Conservation (phyloP, 352 stramenopile species). For the Pythium monospermum region DNA sequence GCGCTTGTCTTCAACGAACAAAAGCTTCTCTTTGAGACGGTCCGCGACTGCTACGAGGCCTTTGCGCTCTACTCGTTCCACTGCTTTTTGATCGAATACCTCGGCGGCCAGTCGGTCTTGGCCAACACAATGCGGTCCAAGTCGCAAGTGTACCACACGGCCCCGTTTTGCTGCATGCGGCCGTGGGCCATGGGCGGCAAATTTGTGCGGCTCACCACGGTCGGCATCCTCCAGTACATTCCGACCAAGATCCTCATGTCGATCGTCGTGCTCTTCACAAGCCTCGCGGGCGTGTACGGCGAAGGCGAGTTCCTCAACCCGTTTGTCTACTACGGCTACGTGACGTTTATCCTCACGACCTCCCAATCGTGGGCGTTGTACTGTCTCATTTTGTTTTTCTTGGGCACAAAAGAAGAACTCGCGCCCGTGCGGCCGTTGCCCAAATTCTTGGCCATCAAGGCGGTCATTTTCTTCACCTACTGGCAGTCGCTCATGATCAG, state of each 20-base stretch:
- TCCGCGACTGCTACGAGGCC: conserved; percentile 91
- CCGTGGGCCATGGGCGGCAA: conserved; percentile 91
- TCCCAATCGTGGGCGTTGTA: conserved; percentile 93
- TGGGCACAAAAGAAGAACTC: conserved; percentile 88
- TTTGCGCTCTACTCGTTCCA: conserved; percentile 94
- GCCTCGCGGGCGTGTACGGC: conserved; percentile 81
- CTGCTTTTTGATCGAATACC: conserved; percentile 89
- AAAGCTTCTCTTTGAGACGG: conserved; percentile 87
- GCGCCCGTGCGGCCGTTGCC: conserved; percentile 83
- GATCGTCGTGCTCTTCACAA: conserved; percentile 84
- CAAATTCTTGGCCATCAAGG: conserved; percentile 95
- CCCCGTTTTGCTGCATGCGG: conserved; percentile 84
- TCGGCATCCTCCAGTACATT: conserved; percentile 93
- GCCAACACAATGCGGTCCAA: conserved; percentile 84
- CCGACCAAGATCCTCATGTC: conserved; percentile 85
- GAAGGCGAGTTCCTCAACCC: conserved; percentile 87
- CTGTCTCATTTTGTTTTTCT: conserved; percentile 92
- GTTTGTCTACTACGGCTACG: conserved; percentile 80
- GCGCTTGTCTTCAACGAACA: conserved; percentile 87
- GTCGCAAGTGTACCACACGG: conserved; percentile 70
- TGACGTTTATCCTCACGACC: conserved; percentile 87
- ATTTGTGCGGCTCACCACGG: conserved; percentile 90
- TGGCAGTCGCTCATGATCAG: conserved; percentile 92
- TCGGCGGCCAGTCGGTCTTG: conserved; percentile 79
- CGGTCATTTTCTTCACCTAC: conserved; percentile 95